These are phyloP conservation scores for Persicaria tinctoria DNA, from an alignment of 148 eudicot genomes.

Conservation along the genomic window DNA sequence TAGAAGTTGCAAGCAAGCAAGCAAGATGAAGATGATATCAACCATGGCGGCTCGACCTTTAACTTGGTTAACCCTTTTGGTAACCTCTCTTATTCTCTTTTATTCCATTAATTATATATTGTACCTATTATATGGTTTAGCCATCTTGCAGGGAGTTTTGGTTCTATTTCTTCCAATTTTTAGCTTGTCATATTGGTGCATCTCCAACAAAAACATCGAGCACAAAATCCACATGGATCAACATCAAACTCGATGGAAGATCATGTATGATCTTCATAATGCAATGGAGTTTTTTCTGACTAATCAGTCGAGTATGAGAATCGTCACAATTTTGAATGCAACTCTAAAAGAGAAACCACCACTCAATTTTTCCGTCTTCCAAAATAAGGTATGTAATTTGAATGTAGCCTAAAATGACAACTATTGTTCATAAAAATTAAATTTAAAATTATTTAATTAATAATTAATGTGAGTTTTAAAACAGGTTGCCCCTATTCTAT, in stretches of 20 bases:
- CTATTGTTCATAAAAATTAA: too few species aligned
- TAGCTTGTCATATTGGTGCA: constrained; percentile 40
- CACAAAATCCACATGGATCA: constrained; percentile 24
- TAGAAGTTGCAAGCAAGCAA: too few species aligned
- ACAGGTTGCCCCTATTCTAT: constrained; percentile 5
- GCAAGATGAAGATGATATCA: neutral
- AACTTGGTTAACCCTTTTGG: constrained; percentile 5
- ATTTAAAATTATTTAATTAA: too few species aligned
- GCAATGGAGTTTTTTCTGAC: constrained; percentile 24
- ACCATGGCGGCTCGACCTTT: constrained; percentile 5
- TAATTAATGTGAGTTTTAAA: neutral
- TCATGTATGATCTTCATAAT: constrained; percentile 27
- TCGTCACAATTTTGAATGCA: constrained; percentile 33
- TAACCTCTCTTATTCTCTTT: neutral
- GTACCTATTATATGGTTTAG: too few species aligned
- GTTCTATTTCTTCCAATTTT: constrained; percentile 37
- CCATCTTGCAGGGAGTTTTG: constrained; percentile 31
- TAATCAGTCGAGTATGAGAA: constrained; percentile 29
- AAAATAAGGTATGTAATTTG: constrained; percentile 23
- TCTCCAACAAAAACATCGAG: constrained; percentile 29
- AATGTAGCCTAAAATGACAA: too few species aligned
- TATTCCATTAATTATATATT: neutral
- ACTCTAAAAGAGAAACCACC: constrained; percentile 14
- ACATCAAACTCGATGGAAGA: constrained; percentile 15
- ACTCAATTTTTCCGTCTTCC: constrained; percentile 21